Evolutionary conservation across 257 asterid species (phyloP).

Genomic region (Oldenlandia corymbosa): DNA sequence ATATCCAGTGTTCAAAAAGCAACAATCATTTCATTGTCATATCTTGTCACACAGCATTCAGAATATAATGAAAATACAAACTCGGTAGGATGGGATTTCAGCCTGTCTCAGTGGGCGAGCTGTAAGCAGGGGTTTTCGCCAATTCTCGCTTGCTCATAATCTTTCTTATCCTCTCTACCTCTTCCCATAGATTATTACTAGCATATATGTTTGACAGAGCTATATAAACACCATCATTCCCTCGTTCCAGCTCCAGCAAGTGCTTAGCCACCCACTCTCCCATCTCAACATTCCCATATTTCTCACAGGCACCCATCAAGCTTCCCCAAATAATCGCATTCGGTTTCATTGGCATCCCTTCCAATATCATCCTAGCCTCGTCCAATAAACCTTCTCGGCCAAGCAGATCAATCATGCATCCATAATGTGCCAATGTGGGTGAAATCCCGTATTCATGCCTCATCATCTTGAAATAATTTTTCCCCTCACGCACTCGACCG

Average conservation of each 20-base stretch:
- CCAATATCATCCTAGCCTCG: slow-evolving; percentile 68
- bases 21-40: not conserved
- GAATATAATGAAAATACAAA: not conserved
- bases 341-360: slow-evolving; percentile 74
- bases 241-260: no score
- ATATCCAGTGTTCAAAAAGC: not conserved
- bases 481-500: slow-evolving; percentile 74
- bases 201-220: slow-evolving; percentile 88
- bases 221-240: slow-evolving; percentile 70
- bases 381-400: slow-evolving; percentile 76
- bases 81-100: slow-evolving; percentile 2
- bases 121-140: slow-evolving; percentile 64
- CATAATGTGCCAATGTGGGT: slow-evolving; percentile 67
- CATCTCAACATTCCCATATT: no score
- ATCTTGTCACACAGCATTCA: not conserved
- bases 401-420: slow-evolving; percentile 86
- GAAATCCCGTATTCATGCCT: slow-evolving; percentile 35
- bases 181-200: slow-evolving; percentile 65
- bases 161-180: slow-evolving; percentile 57
- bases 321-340: no score
- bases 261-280: no score
- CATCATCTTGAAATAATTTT: slow-evolving; percentile 62
- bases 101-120: slow-evolving; percentile 37
- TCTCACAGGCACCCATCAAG: no score
- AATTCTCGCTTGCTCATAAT: slow-evolving; percentile 55